phyloP scores from a whole-genome alignment of 371 early-diverging fungal species.

The Mortierella sp. region DNA sequence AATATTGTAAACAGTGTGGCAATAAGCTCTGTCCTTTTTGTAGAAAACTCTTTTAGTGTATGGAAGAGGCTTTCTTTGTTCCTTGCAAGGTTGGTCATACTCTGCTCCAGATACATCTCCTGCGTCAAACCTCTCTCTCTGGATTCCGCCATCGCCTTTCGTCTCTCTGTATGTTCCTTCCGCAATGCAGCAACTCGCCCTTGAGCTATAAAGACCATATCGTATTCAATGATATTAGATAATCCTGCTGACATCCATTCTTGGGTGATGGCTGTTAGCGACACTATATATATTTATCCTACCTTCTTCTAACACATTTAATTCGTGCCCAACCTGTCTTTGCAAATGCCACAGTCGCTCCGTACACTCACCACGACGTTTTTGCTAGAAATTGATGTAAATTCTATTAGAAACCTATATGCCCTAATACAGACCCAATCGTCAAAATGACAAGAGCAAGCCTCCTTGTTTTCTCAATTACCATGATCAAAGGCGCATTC shows the following conservation, averaged over 20 bases:
- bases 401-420: no score
- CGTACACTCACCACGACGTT: slow-evolving; percentile 36
- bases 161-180: slow-evolving; percentile 37
- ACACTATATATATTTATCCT: background rate
- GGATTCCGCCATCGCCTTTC: slow-evolving; percentile 38
- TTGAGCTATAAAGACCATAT: slow-evolving; percentile 34
- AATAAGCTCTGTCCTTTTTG: slow-evolving; percentile 68
- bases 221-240: background rate
- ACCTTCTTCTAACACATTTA: slow-evolving; percentile 53
- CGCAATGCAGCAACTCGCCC: slow-evolving; percentile 36
- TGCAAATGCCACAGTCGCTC: slow-evolving; percentile 57
- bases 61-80: slow-evolving; percentile 64
- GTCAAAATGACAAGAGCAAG: background rate
- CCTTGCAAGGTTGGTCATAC: slow-evolving; percentile 57
- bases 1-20: slow-evolving; percentile 73
- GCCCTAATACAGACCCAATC: no score
- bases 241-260: background rate
- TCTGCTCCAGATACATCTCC: slow-evolving; percentile 61
- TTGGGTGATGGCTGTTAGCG: no score
- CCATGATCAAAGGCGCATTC: slow-evolving; percentile 38
- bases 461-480: background rate
- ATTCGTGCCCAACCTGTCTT: slow-evolving; percentile 51
- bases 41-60: slow-evolving; percentile 58
- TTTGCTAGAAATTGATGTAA: slow-evolving; percentile 24
- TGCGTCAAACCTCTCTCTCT: slow-evolving; percentile 54